Evolutionary conservation across 176 grass and related monocot genomes (phyloP).

Genomic region (Avena eriantha): DNA sequence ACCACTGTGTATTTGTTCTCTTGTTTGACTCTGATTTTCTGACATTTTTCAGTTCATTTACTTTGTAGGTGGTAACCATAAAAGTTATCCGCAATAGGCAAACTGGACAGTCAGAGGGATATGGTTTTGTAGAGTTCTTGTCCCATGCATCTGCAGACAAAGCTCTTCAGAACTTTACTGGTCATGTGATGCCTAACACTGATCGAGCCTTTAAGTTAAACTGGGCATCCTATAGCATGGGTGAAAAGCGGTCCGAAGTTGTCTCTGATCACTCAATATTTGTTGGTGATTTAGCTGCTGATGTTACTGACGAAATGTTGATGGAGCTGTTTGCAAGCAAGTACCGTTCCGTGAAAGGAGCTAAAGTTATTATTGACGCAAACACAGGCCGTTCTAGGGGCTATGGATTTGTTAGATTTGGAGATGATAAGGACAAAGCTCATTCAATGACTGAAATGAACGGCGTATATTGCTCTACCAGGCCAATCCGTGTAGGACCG

Average conservation of each 20-base stretch:
- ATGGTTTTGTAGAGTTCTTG: conserved; percentile 76
- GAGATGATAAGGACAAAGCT: conserved; percentile 61
- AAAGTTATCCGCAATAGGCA: conserved; percentile 80
- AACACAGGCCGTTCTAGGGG: conserved; percentile 72
- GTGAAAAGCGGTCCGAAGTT: conserved; percentile 65
- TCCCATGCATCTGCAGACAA: conserved; percentile 65
- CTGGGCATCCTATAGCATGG: conserved; percentile 76
- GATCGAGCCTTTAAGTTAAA: conserved; percentile 73
- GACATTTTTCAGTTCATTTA: conserved; percentile 12
- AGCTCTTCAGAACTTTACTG: conserved; percentile 67
- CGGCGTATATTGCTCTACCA: conserved; percentile 66
- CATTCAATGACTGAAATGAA: conserved; percentile 74
- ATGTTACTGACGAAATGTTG: conserved; percentile 73
- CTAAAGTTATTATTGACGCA: conserved; percentile 76
- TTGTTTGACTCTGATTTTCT: neutral
- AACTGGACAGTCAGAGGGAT: conserved; percentile 72
- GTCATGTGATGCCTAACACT: conserved; percentile 68
- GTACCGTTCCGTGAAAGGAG: conserved; percentile 63
- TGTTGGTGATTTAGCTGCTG: conserved; percentile 72
- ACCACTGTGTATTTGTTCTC: conserved; percentile 19
- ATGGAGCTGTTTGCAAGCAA: conserved; percentile 62
- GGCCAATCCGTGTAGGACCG: conserved; percentile 67
- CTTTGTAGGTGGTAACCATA: conserved; percentile 62
- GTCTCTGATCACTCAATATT: conserved; percentile 75
- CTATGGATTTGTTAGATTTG: conserved; percentile 77